A percentile compares a stretch with the other conserved stretches of the same genome.
phyloP scores from a whole-genome alignment of 1,284 basidiomycete genomes.

The Microstroma glucosiphilum region DNA sequence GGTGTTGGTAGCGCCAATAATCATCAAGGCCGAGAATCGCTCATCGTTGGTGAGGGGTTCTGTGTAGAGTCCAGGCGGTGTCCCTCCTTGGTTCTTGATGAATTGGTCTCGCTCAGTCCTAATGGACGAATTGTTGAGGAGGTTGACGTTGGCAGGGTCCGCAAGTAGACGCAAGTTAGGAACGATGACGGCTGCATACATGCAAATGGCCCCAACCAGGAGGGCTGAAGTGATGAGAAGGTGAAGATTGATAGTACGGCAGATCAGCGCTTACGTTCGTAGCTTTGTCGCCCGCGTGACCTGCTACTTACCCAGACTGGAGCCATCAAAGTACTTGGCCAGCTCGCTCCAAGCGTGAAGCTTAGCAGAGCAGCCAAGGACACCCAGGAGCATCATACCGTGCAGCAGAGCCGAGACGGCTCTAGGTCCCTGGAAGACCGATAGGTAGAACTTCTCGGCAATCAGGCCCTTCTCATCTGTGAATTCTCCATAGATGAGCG shows the following conservation, averaged over 20 bases:
- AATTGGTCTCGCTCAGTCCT: constrained; percentile 27
- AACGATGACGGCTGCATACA: constrained; percentile 41
- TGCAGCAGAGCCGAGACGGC: constrained; percentile 43
- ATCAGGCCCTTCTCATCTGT: constrained; percentile 18
- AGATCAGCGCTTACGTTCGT: background rate
- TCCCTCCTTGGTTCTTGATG: constrained; percentile 17
- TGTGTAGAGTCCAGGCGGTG: constrained; percentile 6
- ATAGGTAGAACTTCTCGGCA: constrained; percentile 45
- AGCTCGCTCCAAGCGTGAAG: constrained; percentile 46
- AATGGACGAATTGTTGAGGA: constrained; percentile 29
- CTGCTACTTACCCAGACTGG: constrained; percentile 27
- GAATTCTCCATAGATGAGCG: constrained; percentile 35
- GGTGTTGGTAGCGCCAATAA: constrained; percentile 43
- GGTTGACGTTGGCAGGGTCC: constrained; percentile 34
- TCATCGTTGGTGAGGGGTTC: constrained; percentile 34
- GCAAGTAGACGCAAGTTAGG: constrained; percentile 44
- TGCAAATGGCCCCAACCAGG: constrained; percentile 40
- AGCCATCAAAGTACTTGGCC: constrained; percentile 48
- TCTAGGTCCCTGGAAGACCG: constrained; percentile 33
- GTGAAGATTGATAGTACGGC: background rate
- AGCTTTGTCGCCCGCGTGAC: background rate
- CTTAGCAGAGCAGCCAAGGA: constrained; percentile 44
- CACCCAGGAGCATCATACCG: constrained; percentile 42
- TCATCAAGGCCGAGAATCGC: constrained; percentile 29
- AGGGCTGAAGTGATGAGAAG: constrained; percentile 18